phyloP scores from a whole-genome alignment of 495 filamentous ascomycete genomes.

The Articulospora tetracladia region DNA sequence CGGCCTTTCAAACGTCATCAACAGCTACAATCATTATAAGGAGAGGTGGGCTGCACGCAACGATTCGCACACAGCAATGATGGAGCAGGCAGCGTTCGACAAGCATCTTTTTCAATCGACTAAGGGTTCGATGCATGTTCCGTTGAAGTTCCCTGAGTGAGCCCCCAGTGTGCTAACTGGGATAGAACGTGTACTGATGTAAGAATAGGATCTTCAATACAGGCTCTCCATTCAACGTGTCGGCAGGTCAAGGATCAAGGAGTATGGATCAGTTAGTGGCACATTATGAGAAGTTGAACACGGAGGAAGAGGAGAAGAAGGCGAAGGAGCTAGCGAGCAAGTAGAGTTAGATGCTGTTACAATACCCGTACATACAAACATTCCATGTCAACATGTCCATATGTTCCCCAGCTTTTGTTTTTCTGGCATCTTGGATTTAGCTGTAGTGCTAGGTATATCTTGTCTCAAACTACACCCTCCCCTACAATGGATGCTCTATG shows the following conservation, averaged over 20 bases:
- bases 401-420: background rate
- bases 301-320: constrained; percentile 44
- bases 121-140: constrained; percentile 37
- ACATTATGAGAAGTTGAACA: constrained; percentile 57
- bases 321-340: constrained; percentile 15
- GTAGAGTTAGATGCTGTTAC: constrained; percentile 13
- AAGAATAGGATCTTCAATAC: constrained; percentile 52
- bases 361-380: constrained; percentile 26
- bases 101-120: constrained; percentile 61
- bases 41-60: constrained; percentile 57
- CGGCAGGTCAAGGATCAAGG: constrained; percentile 51
- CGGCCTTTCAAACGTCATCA: constrained; percentile 54
- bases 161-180: constrained; percentile 25
- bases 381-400: background rate
- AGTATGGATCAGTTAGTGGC: constrained; percentile 58
- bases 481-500: too few relatives aligned
- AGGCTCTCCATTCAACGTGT: constrained; percentile 59
- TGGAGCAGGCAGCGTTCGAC: constrained; percentile 69
- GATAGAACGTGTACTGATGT: background rate
- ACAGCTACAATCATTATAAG: constrained; percentile 42
- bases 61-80: constrained; percentile 54
- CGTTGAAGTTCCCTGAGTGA: constrained; percentile 68
- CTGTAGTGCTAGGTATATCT: too few relatives aligned
- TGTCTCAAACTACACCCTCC: too few relatives aligned
- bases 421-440: too few relatives aligned